phyloP scores from a whole-genome alignment of 495 filamentous ascomycete species.

The Penicillium egyptiacum region DNA sequence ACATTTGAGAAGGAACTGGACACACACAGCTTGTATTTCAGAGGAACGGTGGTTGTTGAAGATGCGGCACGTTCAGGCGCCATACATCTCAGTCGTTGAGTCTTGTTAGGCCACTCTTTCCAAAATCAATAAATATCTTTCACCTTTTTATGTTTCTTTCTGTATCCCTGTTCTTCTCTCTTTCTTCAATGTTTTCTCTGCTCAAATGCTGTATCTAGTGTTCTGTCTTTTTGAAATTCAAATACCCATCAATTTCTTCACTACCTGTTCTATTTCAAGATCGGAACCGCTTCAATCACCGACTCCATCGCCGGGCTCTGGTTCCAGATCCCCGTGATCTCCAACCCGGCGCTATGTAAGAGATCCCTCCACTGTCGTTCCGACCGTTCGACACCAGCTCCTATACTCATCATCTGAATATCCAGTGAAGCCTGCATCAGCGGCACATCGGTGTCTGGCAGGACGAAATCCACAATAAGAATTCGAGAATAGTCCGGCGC shows the following conservation, averaged over 20 bases:
- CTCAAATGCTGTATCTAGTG: neutral
- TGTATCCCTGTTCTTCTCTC: neutral
- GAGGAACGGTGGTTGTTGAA: slow-evolving; percentile 15
- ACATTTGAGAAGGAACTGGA: slow-evolving; percentile 11
- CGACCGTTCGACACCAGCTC: slow-evolving; percentile 41
- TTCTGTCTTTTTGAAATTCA: neutral
- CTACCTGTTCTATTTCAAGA: neutral
- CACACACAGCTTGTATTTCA: slow-evolving; percentile 13
- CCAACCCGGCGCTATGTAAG: slow-evolving; percentile 34
- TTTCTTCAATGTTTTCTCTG: no score
- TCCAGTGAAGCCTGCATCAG: slow-evolving; percentile 40
- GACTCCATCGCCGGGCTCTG: slow-evolving; percentile 37
- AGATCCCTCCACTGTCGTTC: slow-evolving; percentile 39
- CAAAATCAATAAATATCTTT: neutral
- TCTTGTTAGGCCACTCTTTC: neutral
- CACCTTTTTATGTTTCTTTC: neutral
- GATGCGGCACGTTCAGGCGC: slow-evolving; percentile 17
- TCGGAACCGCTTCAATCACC: slow-evolving; percentile 35
- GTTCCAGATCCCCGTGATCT: slow-evolving; percentile 38
- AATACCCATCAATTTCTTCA: neutral
- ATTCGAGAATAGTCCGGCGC: slow-evolving; percentile 36
- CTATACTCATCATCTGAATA: slow-evolving; percentile 49
- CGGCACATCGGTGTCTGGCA: slow-evolving; percentile 35
- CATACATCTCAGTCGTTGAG: slow-evolving; percentile 2
- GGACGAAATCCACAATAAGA: slow-evolving; percentile 41